phyloP scores from a whole-genome alignment of 1,284 basidiomycete species.

The Dichomitus squalens region DNA sequence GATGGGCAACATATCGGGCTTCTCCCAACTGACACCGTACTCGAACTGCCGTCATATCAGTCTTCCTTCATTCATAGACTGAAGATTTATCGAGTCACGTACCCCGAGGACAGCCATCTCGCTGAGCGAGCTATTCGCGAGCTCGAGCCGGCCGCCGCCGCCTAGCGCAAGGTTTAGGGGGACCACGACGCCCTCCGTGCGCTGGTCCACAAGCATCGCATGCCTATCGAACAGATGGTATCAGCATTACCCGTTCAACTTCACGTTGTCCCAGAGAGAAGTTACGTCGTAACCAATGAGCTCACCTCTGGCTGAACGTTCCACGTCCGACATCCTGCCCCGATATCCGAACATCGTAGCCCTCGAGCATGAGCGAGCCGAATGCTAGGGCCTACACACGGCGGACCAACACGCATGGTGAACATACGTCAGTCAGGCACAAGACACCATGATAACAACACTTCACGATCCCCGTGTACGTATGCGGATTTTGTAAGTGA shows the following conservation, averaged over 20 bases:
- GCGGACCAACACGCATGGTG: not conserved
- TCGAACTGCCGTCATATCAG: constrained; percentile 61
- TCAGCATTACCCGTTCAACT: not conserved
- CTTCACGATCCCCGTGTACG: not conserved
- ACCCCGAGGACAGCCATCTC: constrained; percentile 87
- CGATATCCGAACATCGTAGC: constrained; percentile 80
- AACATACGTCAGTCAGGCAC: constrained; percentile 4
- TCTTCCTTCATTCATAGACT: constrained; percentile 4
- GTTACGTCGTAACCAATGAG: not conserved
- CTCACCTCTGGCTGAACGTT: constrained; percentile 84
- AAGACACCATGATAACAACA: not conserved
- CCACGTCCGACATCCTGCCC: constrained; percentile 91
- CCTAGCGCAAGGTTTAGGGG: constrained; percentile 73
- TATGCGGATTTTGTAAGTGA: not conserved
- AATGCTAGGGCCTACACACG: constrained; percentile 73
- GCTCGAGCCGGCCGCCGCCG: constrained; percentile 73
- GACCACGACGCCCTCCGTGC: constrained; percentile 74
- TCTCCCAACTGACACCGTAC: constrained; percentile 87
- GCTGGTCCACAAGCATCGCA: constrained; percentile 89
- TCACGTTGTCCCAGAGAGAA: not conserved
- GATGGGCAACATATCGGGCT: constrained; percentile 76
- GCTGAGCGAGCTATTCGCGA: constrained; percentile 87
- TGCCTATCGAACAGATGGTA: constrained; percentile 49
- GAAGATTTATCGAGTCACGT: constrained; percentile 30
- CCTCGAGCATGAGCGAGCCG: constrained; percentile 80